Percentiles rank a stretch among this genome's conserved stretches.
Conservation (phyloP, 23 red algal species). For the Gracilaria gracilis region DNA sequence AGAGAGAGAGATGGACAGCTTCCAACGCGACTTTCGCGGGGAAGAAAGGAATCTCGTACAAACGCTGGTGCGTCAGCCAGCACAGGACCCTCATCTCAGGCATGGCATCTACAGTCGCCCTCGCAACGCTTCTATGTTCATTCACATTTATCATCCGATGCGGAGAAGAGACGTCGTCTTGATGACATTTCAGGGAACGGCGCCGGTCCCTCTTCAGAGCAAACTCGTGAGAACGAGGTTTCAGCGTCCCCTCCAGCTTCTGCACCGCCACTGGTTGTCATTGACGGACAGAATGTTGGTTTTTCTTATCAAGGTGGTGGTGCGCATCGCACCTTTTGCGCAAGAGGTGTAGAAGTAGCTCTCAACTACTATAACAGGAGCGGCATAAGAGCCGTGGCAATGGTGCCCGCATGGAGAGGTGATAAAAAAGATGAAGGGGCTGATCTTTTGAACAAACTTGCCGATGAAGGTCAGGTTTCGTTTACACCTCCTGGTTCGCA, state of each 20-base stretch:
- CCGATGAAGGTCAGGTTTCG: background rate
- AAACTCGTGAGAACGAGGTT: too few relatives aligned
- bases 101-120: too few relatives aligned
- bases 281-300: conserved; percentile 59
- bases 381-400: conserved; percentile 22
- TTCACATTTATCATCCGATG: too few relatives aligned
- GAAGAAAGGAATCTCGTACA: too few relatives aligned
- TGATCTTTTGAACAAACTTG: conserved; percentile 16
- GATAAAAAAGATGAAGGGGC: conserved; percentile 9
- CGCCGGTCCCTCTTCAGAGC: too few relatives aligned
- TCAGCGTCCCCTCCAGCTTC: background rate
- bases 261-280: conserved; percentile 19
- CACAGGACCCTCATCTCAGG: too few relatives aligned
- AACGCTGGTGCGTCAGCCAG: too few relatives aligned
- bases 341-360: conserved; percentile 34
- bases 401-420: conserved; percentile 37
- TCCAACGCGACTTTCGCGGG: too few relatives aligned
- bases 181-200: too few relatives aligned
- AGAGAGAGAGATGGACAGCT: too few relatives aligned
- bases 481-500: conserved; percentile 46
- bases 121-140: too few relatives aligned
- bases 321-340: background rate
- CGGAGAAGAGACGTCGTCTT: too few relatives aligned
- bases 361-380: conserved; percentile 32
- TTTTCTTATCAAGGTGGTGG: conserved; percentile 5